These are phyloP conservation scores for Tagetes patula DNA, from an alignment of 129 eudicot species.

Conservation along the genomic window DNA sequence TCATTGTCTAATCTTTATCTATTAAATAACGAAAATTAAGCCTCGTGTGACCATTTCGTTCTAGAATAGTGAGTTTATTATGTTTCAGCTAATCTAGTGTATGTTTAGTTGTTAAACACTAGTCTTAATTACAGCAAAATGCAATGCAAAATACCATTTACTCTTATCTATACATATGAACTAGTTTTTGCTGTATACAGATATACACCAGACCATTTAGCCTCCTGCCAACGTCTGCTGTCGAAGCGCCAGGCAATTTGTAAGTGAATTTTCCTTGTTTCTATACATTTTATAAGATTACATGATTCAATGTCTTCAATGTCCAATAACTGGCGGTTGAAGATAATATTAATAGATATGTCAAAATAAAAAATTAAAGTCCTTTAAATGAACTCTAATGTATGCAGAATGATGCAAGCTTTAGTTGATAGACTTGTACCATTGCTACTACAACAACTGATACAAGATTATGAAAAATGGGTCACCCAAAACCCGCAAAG, in stretches of 20 bases:
- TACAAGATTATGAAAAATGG: conserved; percentile 65
- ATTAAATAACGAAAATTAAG: neutral
- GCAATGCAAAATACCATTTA: neutral
- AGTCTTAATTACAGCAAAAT: neutral
- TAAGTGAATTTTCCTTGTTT: conserved; percentile 35
- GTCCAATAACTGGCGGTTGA: too few species aligned
- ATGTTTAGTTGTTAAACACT: neutral
- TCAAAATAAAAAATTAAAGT: too few species aligned
- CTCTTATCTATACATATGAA: too few species aligned
- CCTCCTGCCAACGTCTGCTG: conserved; percentile 67
- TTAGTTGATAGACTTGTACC: conserved; percentile 80
- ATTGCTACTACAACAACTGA: conserved; percentile 57
- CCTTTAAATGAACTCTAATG: conserved; percentile 22
- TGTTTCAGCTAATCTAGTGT: neutral
- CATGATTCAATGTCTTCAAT: too few species aligned
- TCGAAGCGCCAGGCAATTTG: conserved; percentile 78
- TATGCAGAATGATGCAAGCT: conserved; percentile 76
- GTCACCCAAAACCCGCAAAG: conserved; percentile 30
- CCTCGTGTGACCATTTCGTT: neutral
- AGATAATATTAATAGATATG: too few species aligned
- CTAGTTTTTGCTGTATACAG: conserved; percentile 33
- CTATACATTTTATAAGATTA: neutral
- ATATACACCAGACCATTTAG: conserved; percentile 67
- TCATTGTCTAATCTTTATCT: neutral
- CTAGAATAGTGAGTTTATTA: too few species aligned